A percentile compares a stretch with the other conserved stretches of the same genome.
Conservation (phyloP, 2,329 filamentous ascomycete species). For the Thielaviopsis punctulata region DNA sequence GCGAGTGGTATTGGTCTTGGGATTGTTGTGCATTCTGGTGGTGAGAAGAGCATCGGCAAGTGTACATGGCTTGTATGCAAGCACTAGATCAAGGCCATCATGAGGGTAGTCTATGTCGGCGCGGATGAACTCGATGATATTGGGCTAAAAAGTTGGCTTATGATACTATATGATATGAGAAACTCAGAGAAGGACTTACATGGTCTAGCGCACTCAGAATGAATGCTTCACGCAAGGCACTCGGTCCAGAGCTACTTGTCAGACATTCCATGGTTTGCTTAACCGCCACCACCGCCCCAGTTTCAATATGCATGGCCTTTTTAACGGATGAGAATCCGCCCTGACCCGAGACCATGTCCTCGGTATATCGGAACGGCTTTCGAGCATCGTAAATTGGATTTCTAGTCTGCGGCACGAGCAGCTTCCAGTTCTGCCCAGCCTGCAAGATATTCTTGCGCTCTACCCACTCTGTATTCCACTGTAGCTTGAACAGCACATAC, state of each 20-base stretch:
- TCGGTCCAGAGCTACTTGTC: neutral
- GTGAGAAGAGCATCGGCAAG: neutral
- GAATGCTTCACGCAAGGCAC: neutral
- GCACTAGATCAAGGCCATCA: neutral
- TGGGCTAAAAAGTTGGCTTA: neutral
- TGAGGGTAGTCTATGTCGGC: neutral
- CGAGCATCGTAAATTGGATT: neutral
- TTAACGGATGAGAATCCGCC: neutral
- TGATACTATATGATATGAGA: neutral
- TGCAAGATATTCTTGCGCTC: neutral
- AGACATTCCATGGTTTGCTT: neutral
- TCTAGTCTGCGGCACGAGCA: neutral
- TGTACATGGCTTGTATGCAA: neutral
- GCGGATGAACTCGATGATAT: constrained; percentile 3
- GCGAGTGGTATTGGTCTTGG: neutral
- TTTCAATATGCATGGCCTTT: constrained; percentile 1
- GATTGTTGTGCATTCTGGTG: neutral
- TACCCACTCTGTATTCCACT: neutral
- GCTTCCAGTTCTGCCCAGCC: neutral
- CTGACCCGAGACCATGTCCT: neutral
- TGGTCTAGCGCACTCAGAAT: neutral
- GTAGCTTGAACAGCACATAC: neutral
- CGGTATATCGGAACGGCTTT: neutral
- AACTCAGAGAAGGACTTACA: neutral
- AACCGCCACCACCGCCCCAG: neutral